phyloP scores from a whole-genome alignment of 2,329 filamentous ascomycete species.

The Trichoderma lentiforme region DNA sequence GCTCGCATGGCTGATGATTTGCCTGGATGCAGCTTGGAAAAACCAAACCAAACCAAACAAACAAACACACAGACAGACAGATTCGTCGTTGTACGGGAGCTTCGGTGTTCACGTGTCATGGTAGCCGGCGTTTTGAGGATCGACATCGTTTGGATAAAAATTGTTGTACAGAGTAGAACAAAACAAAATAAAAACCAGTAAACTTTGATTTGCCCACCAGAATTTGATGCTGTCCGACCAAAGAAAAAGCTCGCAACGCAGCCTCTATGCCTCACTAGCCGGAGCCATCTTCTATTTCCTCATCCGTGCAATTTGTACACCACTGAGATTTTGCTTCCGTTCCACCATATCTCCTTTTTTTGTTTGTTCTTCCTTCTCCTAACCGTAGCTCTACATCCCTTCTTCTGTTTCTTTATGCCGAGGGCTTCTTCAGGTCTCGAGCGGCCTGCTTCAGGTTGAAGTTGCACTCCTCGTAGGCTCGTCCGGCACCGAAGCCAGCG shows the following conservation, averaged over 20 bases:
- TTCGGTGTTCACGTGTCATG: slow-evolving; percentile 14
- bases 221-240: slow-evolving; percentile 3
- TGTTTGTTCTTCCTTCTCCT: not conserved
- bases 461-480: slow-evolving; percentile 98
- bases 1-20: slow-evolving; percentile 14
- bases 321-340: not conserved
- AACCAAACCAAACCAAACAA: not conserved
- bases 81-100: not conserved
- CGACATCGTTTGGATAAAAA: slow-evolving; percentile 14
- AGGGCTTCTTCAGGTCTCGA: slow-evolving; percentile 53
- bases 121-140: slow-evolving; percentile 8
- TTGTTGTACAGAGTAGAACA: slow-evolving; percentile 34
- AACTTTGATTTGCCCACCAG: slow-evolving; percentile 22
- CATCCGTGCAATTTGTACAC: not conserved
- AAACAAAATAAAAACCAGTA: slow-evolving; percentile 26
- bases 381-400: not conserved
- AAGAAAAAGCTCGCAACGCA: slow-evolving; percentile 14
- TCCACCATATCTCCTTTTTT: not conserved
- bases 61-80: slow-evolving; percentile 15
- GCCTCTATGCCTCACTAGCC: slow-evolving; percentile 20
- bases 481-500: slow-evolving; percentile 89
- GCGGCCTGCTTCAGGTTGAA: slow-evolving; percentile 65
- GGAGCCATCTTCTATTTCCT: slow-evolving; percentile 22
- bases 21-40: slow-evolving; percentile 21
- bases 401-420: slow-evolving; percentile 33